Evolutionary conservation across 2,329 filamentous ascomycete species (phyloP), one percentile per base, ranked within the genome.

Genomic region (Chrysosporium keratinophilum): DNA sequence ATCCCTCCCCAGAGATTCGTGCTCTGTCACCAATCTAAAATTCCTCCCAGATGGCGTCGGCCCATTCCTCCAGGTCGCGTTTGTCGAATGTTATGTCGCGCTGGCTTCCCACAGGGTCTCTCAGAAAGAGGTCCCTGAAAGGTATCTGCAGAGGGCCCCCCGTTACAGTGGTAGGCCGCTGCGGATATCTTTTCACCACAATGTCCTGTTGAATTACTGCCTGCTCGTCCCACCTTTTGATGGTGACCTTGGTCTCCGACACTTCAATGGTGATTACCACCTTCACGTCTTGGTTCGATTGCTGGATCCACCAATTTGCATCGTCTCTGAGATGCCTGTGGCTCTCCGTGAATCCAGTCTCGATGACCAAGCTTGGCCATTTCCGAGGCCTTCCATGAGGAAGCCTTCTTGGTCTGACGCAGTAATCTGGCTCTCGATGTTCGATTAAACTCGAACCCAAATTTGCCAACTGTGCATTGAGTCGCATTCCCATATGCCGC

Each of bases 61-160:
- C 17, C 19, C 17, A 28, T 10, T 23, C 19, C 17, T 45, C 7
- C 23, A 28, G 23, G 23, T 28, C 23, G 23, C 3, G 3, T 7
- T 28, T 3, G 23, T 28, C 7, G 23, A 28, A 28, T 28, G 7
- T 40, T 10, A 54, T 23, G 33, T 54, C 52, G 9, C 5, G n/a
- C 44, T 54, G 35, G 9, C 31, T 14, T 34, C 35, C 17, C 12
- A 42, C 17, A 14, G 52, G 33, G 15, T 49, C 14, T 34, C 52
- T 31, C n/a, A 54, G 52, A 43, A 54, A 54, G 10, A 54, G 34
- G 23, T 54, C 52, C 11, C 17, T 2, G 35, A 54, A 54, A 28
- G 52, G 52, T 33, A 54, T 54, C 9, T 12, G 31, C 34, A 54
- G 39, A 43, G 52, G 52, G 2, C 35, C n/a, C 14, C 43, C 50